A percentile compares a stretch with the other conserved stretches of the same genome.
Evolutionary conservation across 2,329 filamentous ascomycete genomes (phyloP).

Genomic region (Blastomyces gilchristii): DNA sequence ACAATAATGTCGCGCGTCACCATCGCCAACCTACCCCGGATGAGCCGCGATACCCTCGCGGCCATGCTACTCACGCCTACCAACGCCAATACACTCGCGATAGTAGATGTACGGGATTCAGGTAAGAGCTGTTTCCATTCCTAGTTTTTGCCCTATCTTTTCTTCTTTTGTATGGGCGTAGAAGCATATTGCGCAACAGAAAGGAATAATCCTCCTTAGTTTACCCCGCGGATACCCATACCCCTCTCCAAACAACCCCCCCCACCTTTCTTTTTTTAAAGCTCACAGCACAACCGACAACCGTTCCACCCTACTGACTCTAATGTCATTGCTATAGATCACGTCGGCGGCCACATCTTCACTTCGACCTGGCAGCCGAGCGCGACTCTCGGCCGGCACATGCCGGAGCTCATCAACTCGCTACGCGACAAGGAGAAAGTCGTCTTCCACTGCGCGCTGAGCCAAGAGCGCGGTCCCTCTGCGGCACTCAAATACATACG

Average conservation of each 20-base stretch:
- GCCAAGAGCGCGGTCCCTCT: slow-evolving; percentile 77
- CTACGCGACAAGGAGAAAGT: slow-evolving; percentile 70
- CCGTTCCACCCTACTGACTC: background rate
- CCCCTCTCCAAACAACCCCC: background rate
- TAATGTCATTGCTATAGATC: slow-evolving; percentile 45
- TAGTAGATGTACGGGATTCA: slow-evolving; percentile 84
- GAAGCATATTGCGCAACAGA: background rate
- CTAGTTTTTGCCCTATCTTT: slow-evolving; percentile 1
- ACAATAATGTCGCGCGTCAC: slow-evolving; percentile 44
- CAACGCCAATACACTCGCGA: slow-evolving; percentile 46
- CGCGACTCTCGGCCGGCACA: slow-evolving; percentile 58
- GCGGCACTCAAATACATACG: slow-evolving; percentile 65
- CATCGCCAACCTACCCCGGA: slow-evolving; percentile 54
- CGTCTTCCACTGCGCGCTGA: slow-evolving; percentile 88
- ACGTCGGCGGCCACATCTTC: slow-evolving; percentile 81
- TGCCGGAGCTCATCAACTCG: slow-evolving; percentile 72
- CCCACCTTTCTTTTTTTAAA: too few relatives aligned
- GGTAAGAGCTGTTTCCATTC: slow-evolving; percentile 38
- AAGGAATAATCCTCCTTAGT: background rate
- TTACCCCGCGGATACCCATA: background rate
- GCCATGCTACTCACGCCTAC: slow-evolving; percentile 49
- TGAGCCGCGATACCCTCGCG: slow-evolving; percentile 60
- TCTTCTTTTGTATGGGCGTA: background rate
- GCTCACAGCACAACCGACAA: background rate
- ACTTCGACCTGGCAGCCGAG: slow-evolving; percentile 67